These are phyloP conservation scores for Paxillus involutus DNA, from an alignment of 768 basidiomycete species.

Conservation along the genomic window DNA sequence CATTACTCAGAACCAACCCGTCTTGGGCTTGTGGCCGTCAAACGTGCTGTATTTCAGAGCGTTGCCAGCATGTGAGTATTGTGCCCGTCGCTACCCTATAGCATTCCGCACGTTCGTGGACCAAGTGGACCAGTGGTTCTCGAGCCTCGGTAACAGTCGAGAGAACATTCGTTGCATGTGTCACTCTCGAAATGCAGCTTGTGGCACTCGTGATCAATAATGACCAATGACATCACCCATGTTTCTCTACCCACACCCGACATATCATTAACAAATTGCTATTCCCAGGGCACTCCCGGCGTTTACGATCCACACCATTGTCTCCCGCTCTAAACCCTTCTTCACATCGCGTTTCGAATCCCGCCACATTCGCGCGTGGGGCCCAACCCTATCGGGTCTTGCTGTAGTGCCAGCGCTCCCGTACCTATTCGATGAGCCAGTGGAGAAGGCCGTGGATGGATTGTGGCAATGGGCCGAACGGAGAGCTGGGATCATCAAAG, in stretches of 20 bases:
- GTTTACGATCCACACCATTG: conserved; percentile 82
- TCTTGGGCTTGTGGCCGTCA: conserved; percentile 66
- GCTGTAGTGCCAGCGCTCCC: conserved; percentile 74
- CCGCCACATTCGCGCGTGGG: conserved; percentile 65
- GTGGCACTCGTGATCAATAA: too few relatives aligned
- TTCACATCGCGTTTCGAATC: conserved; percentile 58
- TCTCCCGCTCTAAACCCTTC: conserved; percentile 68
- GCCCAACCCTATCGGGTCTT: conserved; percentile 72
- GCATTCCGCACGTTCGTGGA: conserved; percentile 13
- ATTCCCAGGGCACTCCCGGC: conserved; percentile 71
- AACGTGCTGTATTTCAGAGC: conserved; percentile 79
- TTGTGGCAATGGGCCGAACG: conserved; percentile 72
- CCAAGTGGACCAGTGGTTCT: background rate
- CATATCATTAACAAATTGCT: background rate
- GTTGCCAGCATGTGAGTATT: conserved; percentile 72
- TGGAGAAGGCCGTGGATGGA: conserved; percentile 66
- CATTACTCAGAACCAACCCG: conserved; percentile 71
- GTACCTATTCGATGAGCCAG: conserved; percentile 78
- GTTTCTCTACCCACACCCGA: background rate
- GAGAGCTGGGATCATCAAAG: conserved; percentile 31
- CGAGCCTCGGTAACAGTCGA: conserved; percentile 5
- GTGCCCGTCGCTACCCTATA: background rate
- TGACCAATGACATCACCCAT: too few relatives aligned
- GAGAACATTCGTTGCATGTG: background rate
- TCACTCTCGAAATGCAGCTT: too few relatives aligned